A percentile compares a stretch with the other conserved stretches of the same genome.
Evolutionary conservation across 768 basidiomycete genomes (phyloP).

Genomic region (Tulasnella sp.): DNA sequence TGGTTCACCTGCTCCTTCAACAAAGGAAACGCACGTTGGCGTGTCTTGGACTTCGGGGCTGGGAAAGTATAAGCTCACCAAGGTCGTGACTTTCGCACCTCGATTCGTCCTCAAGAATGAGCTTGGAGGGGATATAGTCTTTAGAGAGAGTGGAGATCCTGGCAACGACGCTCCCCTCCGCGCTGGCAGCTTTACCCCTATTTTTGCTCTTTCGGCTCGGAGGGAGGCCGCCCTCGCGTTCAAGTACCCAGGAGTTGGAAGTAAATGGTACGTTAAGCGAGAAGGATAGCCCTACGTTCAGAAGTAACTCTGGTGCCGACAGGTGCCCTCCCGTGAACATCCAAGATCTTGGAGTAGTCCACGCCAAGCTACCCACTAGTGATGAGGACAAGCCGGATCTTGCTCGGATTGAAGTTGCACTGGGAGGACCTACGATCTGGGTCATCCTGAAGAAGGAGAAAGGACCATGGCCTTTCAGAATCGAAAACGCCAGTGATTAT

Average conservation of each 20-base stretch:
- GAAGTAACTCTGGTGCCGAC: slow-evolving; percentile 12
- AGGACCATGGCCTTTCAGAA: slow-evolving; percentile 81
- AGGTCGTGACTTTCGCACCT: slow-evolving; percentile 87
- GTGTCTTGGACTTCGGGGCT: slow-evolving; percentile 88
- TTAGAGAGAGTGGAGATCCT: slow-evolving; percentile 79
- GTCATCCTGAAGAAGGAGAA: slow-evolving; percentile 63
- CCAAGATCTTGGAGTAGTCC: slow-evolving; percentile 80
- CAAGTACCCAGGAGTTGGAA: slow-evolving; percentile 79
- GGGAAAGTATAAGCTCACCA: slow-evolving; percentile 96
- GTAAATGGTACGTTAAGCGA: slow-evolving; percentile 59
- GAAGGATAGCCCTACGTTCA: neutral
- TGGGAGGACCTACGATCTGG: slow-evolving; percentile 87
- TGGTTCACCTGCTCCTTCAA: slow-evolving; percentile 50
- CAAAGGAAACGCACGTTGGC: slow-evolving; percentile 74
- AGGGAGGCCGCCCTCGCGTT: slow-evolving; percentile 75
- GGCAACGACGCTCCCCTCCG: slow-evolving; percentile 60
- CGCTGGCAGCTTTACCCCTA: slow-evolving; percentile 63
- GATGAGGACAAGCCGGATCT: slow-evolving; percentile 48
- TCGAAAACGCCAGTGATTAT: slow-evolving; percentile 85
- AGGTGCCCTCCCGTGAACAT: slow-evolving; percentile 94
- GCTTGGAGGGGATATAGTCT: slow-evolving; percentile 60
- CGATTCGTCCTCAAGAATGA: slow-evolving; percentile 88
- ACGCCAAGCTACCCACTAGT: slow-evolving; percentile 60
- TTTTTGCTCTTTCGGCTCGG: slow-evolving; percentile 63
- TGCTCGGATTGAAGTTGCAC: slow-evolving; percentile 69